A percentile compares a stretch with the other conserved stretches of the same genome.
Evolutionary conservation across 495 filamentous ascomycete species (phyloP).

Genomic region (Xylaria longipes): DNA sequence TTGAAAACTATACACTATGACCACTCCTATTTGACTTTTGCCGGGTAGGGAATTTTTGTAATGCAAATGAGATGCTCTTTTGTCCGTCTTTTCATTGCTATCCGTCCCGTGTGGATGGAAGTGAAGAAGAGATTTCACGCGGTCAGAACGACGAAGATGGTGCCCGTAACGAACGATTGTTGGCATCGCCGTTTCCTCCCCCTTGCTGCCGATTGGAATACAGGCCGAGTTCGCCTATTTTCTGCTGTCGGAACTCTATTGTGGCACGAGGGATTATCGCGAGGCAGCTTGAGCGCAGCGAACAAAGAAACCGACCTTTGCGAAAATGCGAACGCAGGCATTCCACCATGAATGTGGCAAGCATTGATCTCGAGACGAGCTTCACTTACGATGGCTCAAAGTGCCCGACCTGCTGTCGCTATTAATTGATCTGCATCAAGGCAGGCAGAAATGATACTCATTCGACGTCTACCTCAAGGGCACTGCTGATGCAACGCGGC

Average conservation of each 20-base stretch:
- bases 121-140: slow-evolving; percentile 28
- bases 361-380: no score
- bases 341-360: no score
- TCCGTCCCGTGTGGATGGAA: slow-evolving; percentile 31
- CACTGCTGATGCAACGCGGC: neutral
- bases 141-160: neutral
- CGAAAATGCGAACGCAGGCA: neutral
- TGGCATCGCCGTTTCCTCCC: neutral
- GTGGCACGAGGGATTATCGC: neutral
- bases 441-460: neutral
- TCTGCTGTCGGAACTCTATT: neutral
- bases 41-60: slow-evolving; percentile 54
- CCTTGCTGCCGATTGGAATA: neutral
- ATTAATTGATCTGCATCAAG: neutral
- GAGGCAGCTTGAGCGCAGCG: neutral
- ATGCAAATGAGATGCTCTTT: slow-evolving; percentile 23
- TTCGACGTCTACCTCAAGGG: neutral
- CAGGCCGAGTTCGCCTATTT: neutral
- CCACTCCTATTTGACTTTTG: slow-evolving; percentile 49
- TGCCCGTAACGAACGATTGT: neutral
- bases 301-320: no score
- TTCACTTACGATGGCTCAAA: neutral
- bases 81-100: slow-evolving; percentile 34
- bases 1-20: slow-evolving; percentile 62
- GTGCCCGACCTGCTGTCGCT: neutral